Evolutionary conservation across 139 green algal genomes (phyloP).

Genomic region (Chloropicon primus): DNA sequence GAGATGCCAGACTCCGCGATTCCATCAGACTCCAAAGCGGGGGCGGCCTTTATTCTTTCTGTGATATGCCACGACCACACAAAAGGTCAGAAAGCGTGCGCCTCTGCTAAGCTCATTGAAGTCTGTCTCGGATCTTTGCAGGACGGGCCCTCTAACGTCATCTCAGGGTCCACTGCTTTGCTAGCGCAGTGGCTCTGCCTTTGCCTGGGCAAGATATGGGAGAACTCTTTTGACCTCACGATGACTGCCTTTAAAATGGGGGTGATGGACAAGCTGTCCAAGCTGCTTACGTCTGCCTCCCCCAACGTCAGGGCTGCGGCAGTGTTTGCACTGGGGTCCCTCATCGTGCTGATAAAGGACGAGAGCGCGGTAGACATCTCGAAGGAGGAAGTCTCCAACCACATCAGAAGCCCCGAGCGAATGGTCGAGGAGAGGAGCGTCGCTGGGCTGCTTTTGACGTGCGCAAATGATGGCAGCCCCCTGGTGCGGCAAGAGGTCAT

Average conservation of each 20-base stretch:
- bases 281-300: slow-evolving; percentile 1
- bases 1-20: slow-evolving; percentile 36
- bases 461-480: slow-evolving; percentile 48
- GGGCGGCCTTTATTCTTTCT: slow-evolving; percentile 83
- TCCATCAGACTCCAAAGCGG: slow-evolving; percentile 22
- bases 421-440: slow-evolving; percentile 62
- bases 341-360: slow-evolving; percentile 37
- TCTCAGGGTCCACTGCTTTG: slow-evolving; percentile 19
- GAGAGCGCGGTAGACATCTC: neutral
- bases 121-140: slow-evolving; percentile 2
- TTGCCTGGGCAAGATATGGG: slow-evolving; percentile 74
- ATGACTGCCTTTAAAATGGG: neutral
- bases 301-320: slow-evolving; percentile 74
- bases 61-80: slow-evolving; percentile 71
- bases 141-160: neutral
- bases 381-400: neutral
- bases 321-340: slow-evolving; percentile 61
- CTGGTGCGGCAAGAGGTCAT: slow-evolving; percentile 39
- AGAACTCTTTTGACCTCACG: slow-evolving; percentile 19
- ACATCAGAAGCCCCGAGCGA: neutral
- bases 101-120: slow-evolving; percentile 27
- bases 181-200: slow-evolving; percentile 88
- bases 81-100: slow-evolving; percentile 41
- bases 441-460: slow-evolving; percentile 45
- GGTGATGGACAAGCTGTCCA: neutral